Evolutionary conservation across 148 eudicot genomes (phyloP), one percentile per base, ranked within the genome.

Genomic region (Agrostemma githago): DNA sequence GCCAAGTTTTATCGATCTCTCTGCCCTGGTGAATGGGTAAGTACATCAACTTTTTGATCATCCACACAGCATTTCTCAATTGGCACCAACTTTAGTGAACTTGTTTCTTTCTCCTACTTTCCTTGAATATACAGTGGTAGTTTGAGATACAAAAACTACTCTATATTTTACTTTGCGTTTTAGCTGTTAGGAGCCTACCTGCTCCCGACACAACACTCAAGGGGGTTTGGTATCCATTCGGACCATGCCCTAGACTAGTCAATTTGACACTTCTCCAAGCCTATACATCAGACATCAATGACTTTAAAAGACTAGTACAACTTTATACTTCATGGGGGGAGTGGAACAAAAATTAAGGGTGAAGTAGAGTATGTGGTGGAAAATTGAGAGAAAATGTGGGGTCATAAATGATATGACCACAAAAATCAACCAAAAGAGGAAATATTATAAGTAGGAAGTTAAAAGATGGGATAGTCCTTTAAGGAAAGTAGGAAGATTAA

Each of bases 21-120:
- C 60, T 86, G 87, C 78, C 89, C 89, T 5, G 87, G 89, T 80
- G 89, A 86, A 86, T 86, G 87, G 89, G 89, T 86, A 72, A 79
- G 85, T 56, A 58, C 42, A 72, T 51, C 12, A 1, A 5, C 6
- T 66, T 15, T 53, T 10, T 17, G 4, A 10, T 9, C 71, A 17
- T 37, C 68, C 14, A 9, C 38, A 0, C 8, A 1, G 3, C 7
- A 57, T 37, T 57, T 57, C 71, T 66, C 58, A 42, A 15, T 14
- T 37, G 10, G 1, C 21, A 20, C 62, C 6, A 43, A 68, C 21
- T 61, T 61, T 8, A 48, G 12, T 10, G 16, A 51, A 15, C 14
- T 4, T 43, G 56, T 10, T 51, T 51, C 14, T 51, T 12, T 12
- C 56, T 15, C 56, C 56, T 51, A 51, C 56, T 51, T 51, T 12